Evolutionary conservation across 805 yeast genomes (phyloP).

Genomic region (Starmerella sp.): DNA sequence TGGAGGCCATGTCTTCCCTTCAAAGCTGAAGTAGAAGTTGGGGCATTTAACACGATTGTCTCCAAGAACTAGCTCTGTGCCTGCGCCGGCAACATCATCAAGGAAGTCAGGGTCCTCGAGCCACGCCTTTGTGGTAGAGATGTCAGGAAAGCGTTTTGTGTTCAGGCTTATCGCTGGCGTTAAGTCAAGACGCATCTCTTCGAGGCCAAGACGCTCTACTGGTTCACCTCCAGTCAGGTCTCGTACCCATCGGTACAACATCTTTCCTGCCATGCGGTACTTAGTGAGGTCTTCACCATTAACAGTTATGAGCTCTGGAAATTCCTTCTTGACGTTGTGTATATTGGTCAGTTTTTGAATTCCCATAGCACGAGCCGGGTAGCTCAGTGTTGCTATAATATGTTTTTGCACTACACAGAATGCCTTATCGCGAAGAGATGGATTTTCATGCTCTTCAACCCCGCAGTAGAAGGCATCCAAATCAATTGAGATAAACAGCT

Average conservation of each 20-base stretch:
- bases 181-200: constrained; percentile 28
- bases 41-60: constrained; percentile 14
- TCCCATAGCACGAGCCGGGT: constrained; percentile 27
- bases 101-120: constrained; percentile 8
- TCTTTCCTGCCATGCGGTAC: constrained; percentile 27
- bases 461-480: constrained; percentile 30
- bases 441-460: constrained; percentile 26
- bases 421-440: constrained; percentile 23
- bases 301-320: constrained; percentile 23
- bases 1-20: constrained; percentile 22
- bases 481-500: constrained; percentile 24
- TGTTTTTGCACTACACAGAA: constrained; percentile 28
- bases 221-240: constrained; percentile 14
- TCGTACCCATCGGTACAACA: constrained; percentile 22
- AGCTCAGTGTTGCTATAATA: constrained; percentile 26
- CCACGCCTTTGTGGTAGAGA: background rate
- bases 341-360: constrained; percentile 23
- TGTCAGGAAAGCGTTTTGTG: background rate
- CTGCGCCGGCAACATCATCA: constrained; percentile 8
- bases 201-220: constrained; percentile 29
- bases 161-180: constrained; percentile 13
- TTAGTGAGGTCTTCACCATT: constrained; percentile 27
- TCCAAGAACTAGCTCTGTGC: background rate
- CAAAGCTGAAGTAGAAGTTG: constrained; percentile 24
- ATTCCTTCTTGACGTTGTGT: constrained; percentile 10